Conservation (phyloP, 371 early-diverging fungal species). For the Circinella minor region DNA sequence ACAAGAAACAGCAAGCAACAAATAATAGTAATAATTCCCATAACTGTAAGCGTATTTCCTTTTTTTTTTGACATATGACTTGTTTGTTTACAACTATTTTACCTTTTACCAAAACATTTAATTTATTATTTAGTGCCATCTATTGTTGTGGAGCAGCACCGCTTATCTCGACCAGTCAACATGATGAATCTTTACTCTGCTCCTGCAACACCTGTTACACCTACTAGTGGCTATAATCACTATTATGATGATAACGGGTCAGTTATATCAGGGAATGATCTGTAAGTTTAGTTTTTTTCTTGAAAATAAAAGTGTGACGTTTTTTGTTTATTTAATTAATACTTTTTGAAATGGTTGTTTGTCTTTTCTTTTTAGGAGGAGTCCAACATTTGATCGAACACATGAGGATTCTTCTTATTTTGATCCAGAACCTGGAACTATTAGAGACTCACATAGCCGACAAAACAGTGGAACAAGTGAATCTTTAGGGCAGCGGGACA, state of each 20-base stretch:
- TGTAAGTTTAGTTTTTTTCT: constrained; percentile 3
- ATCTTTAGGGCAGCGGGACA: constrained; percentile 1
- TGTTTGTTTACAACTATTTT: not conserved
- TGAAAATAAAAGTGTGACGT: not conserved
- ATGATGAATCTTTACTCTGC: constrained; percentile 15
- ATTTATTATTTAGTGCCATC: constrained; percentile 4
- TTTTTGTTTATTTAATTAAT: too few species aligned
- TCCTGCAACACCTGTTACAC: constrained; percentile 10
- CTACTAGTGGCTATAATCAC: constrained; percentile 2
- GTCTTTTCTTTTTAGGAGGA: not conserved
- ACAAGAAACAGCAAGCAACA: constrained; percentile 4
- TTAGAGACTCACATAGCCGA: not conserved
- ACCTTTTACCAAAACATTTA: not conserved
- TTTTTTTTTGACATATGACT: too few species aligned
- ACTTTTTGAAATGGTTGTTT: not conserved
- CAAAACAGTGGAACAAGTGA: not conserved
- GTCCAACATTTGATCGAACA: constrained; percentile 9
- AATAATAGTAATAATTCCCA: not conserved
- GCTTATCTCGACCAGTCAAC: constrained; percentile 9
- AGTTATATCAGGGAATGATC: not conserved
- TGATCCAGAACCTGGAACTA: not conserved
- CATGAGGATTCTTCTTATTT: not conserved
- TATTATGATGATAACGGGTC: constrained; percentile 10
- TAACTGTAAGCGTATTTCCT: not conserved
- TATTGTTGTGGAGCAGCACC: constrained; percentile 13